A percentile compares a stretch with the other conserved stretches of the same genome.
Evolutionary conservation across 164 flowering plant genomes (phyloP).

Genomic region (Berberis vulgaris): DNA sequence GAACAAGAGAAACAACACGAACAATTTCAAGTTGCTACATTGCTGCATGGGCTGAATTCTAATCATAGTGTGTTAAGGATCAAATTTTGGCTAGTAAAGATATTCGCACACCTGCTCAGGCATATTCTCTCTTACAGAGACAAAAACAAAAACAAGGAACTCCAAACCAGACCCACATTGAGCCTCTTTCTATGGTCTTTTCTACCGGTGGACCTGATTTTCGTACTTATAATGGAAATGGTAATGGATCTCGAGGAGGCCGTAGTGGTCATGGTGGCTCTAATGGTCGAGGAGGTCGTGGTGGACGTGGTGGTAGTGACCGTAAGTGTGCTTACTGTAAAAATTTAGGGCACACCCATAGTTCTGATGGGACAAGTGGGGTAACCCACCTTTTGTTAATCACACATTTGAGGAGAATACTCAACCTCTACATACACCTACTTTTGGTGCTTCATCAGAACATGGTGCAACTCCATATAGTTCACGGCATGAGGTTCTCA

Average conservation of each 20-base stretch:
- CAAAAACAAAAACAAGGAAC: no score
- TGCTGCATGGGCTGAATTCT: neutral
- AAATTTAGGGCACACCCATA: neutral
- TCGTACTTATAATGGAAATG: neutral
- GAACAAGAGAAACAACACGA: neutral
- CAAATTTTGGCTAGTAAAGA: neutral
- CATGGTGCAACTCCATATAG: neutral
- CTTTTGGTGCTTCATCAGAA: neutral
- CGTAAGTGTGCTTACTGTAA: neutral
- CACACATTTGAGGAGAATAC: neutral
- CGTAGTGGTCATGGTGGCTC: slow-evolving; percentile 1
- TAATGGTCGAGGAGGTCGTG: neutral
- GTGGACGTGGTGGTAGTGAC: neutral
- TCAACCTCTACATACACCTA: neutral
- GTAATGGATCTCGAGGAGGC: neutral
- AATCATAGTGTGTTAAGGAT: neutral
- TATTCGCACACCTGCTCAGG: neutral
- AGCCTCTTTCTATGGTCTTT: neutral
- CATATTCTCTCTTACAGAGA: neutral
- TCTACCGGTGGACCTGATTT: neutral
- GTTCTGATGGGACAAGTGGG: neutral
- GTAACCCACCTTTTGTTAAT: neutral
- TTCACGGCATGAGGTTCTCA: neutral
- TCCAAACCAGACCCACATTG: neutral
- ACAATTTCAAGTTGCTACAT: neutral